A percentile compares a stretch with the other conserved stretches of the same genome.
Conservation (phyloP, 164 flowering plant genomes). For the Malania oleifera region DNA sequence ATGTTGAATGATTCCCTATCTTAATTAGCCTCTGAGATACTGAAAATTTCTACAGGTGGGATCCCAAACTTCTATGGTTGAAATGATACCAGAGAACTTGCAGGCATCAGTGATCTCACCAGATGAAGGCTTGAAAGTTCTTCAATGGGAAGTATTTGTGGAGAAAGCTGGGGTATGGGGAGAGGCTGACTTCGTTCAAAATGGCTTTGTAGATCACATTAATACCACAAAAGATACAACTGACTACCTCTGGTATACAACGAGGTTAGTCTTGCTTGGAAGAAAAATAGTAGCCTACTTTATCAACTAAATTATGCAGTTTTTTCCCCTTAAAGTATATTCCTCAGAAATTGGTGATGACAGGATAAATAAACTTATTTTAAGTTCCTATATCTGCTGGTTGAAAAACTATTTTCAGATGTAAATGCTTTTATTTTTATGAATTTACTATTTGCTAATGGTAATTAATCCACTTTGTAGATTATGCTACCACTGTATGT, state of each 20-base stretch:
- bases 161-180: conserved; percentile 88
- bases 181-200: conserved; percentile 55
- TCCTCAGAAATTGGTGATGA: not conserved
- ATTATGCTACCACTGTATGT: too few species aligned
- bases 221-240: conserved; percentile 92
- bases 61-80: conserved; percentile 55
- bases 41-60: conserved; percentile 49
- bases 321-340: not conserved
- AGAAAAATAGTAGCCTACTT: not conserved
- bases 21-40: not conserved
- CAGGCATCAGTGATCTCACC: conserved; percentile 28
- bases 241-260: conserved; percentile 93
- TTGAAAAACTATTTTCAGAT: too few species aligned
- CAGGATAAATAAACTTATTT: too few species aligned
- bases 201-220: conserved; percentile 81
- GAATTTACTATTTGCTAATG: too few species aligned
- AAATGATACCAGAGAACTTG: conserved; percentile 71
- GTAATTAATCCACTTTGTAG: too few species aligned
- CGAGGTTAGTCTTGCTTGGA: conserved; percentile 53
- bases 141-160: conserved; percentile 68
- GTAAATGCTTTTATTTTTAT: too few species aligned
- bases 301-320: not conserved
- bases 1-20: not conserved
- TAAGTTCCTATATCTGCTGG: too few species aligned
- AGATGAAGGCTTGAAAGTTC: conserved; percentile 29